phyloP scores from a whole-genome alignment of 371 early-diverging fungal genomes.

The Haplosporangium sp. region DNA sequence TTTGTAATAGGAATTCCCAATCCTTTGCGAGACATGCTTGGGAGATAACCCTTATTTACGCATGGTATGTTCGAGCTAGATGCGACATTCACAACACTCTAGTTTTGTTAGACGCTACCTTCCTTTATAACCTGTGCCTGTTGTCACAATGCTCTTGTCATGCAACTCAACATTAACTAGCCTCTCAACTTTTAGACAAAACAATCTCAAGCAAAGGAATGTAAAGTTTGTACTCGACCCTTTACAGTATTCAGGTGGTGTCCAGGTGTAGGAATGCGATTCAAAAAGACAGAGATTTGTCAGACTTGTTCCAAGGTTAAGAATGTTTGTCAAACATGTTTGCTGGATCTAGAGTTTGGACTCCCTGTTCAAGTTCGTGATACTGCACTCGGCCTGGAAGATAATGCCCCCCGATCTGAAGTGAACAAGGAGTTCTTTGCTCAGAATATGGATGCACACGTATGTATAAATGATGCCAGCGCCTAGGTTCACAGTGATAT shows the following conservation, averaged over 20 bases:
- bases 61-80: slow-evolving; percentile 74
- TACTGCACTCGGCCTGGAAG: slow-evolving; percentile 79
- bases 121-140: neutral
- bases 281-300: slow-evolving; percentile 98
- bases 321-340: slow-evolving; percentile 97
- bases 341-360: slow-evolving; percentile 95
- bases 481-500: neutral
- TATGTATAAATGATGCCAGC: slow-evolving; percentile 41
- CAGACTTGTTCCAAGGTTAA: slow-evolving; percentile 97
- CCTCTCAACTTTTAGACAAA: slow-evolving; percentile 67
- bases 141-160: neutral
- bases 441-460: slow-evolving; percentile 85
- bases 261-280: slow-evolving; percentile 94
- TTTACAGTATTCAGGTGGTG: slow-evolving; percentile 98
- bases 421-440: slow-evolving; percentile 92
- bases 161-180: too few relatives aligned
- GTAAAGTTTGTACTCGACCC: slow-evolving; percentile 93
- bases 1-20: slow-evolving; percentile 78
- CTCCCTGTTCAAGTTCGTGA: slow-evolving; percentile 96
- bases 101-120: neutral
- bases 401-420: slow-evolving; percentile 83
- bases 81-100: neutral
- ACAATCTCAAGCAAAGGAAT: slow-evolving; percentile 88
- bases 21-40: slow-evolving; percentile 96
- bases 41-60: slow-evolving; percentile 98